phyloP scores from a whole-genome alignment of 2,329 filamentous ascomycete genomes.

The Corynespora cassiicola region DNA sequence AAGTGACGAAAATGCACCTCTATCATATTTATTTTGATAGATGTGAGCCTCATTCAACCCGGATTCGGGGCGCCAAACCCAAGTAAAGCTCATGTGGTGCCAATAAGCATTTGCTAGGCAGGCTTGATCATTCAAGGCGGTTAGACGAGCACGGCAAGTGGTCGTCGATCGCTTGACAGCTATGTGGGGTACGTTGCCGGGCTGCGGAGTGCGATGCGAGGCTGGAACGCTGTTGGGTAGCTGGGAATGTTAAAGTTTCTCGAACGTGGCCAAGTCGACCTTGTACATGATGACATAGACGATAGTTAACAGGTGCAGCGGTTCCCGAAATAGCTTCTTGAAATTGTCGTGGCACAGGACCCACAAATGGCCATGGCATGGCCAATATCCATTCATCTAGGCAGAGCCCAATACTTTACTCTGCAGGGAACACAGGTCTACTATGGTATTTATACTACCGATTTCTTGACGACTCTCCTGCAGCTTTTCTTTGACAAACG shows the following conservation, averaged over 20 bases:
- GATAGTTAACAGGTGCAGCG: too few species aligned
- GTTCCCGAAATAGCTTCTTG: too few species aligned
- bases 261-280: too few species aligned
- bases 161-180: too few species aligned
- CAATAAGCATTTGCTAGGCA: too few species aligned
- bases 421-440: conserved; percentile 37
- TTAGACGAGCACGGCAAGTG: too few species aligned
- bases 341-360: conserved; percentile 14
- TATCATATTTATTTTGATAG: conserved; percentile 33
- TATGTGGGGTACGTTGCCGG: too few species aligned
- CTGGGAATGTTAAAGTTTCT: conserved; percentile 3
- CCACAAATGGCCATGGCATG: conserved; percentile 14
- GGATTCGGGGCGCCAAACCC: conserved; percentile 21
- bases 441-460: conserved; percentile 27
- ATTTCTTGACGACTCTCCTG: conserved; percentile 30
- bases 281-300: too few species aligned
- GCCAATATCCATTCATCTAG: conserved; percentile 13
- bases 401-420: conserved; percentile 26
- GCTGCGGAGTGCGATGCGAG: too few species aligned
- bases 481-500: conserved; percentile 24
- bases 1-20: conserved; percentile 14
- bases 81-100: conserved; percentile 14
- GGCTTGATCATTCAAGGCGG: too few species aligned
- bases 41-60: conserved; percentile 19
- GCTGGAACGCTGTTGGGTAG: too few species aligned